phyloP scores from a whole-genome alignment of 2,329 filamentous ascomycete species.

The Didymella sp. region DNA sequence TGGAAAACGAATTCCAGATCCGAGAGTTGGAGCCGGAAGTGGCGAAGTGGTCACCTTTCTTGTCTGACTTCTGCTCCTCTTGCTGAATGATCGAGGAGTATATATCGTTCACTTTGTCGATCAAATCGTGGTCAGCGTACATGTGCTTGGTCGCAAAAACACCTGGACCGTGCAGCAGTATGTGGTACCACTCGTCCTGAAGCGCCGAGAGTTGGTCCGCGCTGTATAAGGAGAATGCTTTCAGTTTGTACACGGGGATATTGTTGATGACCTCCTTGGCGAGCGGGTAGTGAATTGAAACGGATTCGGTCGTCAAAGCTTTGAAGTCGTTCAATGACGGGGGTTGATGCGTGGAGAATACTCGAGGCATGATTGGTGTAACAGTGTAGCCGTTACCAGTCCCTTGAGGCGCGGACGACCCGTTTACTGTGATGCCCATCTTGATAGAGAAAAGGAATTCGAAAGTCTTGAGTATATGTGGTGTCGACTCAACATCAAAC shows the following conservation, averaged over 20 bases:
- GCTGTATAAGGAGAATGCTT: constrained; percentile 46
- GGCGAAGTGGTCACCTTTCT: constrained; percentile 68
- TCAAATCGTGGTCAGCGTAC: constrained; percentile 51
- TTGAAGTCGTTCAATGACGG: constrained; percentile 56
- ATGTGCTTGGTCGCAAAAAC: constrained; percentile 65
- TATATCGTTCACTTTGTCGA: constrained; percentile 34
- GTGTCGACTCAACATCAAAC: not conserved
- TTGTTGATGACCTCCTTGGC: constrained; percentile 56
- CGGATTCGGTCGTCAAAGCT: constrained; percentile 53
- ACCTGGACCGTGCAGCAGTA: constrained; percentile 64
- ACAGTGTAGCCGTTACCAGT: not conserved
- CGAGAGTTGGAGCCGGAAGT: constrained; percentile 63
- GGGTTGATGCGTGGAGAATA: constrained; percentile 38
- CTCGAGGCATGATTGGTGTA: constrained; percentile 30
- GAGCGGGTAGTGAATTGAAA: constrained; percentile 56
- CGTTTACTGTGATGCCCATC: constrained; percentile 9
- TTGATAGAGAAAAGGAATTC: too few species aligned
- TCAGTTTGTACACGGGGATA: constrained; percentile 64
- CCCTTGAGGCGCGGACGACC: not conserved
- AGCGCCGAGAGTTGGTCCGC: constrained; percentile 48
- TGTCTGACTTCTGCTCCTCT: constrained; percentile 56
- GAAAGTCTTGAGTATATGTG: not conserved
- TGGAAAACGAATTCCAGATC: constrained; percentile 72
- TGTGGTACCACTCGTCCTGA: constrained; percentile 67
- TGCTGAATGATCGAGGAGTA: constrained; percentile 49